Conservation (phyloP, 2,329 filamentous ascomycete species). For the Fusarium sulawesiense region DNA sequence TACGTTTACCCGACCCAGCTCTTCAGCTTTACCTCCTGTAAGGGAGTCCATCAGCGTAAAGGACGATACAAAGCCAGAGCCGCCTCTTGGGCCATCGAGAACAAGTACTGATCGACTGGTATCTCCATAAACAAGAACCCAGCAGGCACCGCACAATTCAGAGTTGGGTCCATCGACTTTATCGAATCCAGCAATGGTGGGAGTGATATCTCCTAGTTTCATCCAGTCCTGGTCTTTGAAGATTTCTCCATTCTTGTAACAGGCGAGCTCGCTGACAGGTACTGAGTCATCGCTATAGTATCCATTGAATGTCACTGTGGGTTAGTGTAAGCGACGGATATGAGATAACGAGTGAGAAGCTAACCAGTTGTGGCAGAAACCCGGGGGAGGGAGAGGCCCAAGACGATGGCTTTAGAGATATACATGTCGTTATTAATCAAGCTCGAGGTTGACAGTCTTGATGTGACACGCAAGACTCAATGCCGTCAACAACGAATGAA, state of each 20-base stretch:
- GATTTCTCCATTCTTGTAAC: neutral
- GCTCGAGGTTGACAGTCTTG: rapidly evolving
- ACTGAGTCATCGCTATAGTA: neutral
- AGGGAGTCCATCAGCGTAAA: neutral
- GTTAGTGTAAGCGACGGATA: neutral
- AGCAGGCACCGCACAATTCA: neutral
- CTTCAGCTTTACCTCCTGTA: neutral
- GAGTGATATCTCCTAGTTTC: neutral
- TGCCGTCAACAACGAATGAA: neutral
- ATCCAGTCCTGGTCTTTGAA: neutral
- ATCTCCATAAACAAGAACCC: neutral
- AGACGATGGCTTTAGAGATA: neutral
- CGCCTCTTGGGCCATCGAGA: neutral
- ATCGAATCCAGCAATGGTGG: neutral
- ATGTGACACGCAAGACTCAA: neutral
- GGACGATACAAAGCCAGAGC: neutral
- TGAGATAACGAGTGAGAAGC: rapidly evolving
- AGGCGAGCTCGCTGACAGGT: neutral
- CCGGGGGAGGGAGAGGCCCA: rapidly evolving
- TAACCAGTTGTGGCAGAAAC: neutral
- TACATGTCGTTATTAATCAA: neutral
- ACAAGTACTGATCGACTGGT: neutral
- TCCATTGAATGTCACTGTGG: neutral
- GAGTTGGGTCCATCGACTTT: neutral
- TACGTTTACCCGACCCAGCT: neutral